These are phyloP conservation scores for Aspergillus indologenus DNA, from an alignment of 495 filamentous ascomycete genomes.

Conservation along the genomic window DNA sequence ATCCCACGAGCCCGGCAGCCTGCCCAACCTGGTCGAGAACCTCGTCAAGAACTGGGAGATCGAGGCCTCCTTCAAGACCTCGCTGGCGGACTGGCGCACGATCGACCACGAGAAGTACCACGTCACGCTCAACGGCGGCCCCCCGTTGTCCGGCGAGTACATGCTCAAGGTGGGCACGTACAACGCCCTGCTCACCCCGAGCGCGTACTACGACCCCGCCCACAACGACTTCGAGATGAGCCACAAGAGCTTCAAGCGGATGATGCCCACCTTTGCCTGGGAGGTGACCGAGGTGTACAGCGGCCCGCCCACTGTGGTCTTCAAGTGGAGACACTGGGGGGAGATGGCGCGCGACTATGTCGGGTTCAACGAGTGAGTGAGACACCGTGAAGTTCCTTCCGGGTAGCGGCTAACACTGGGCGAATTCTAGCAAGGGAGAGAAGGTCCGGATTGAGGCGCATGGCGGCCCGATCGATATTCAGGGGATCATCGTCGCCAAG, in stretches of 20 bases:
- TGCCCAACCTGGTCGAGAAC: constrained; percentile 60
- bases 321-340: constrained; percentile 66
- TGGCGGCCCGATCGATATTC: constrained; percentile 36
- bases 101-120: constrained; percentile 53
- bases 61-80: constrained; percentile 63
- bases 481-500: constrained; percentile 55
- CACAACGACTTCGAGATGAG: constrained; percentile 55
- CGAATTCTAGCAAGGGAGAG: constrained; percentile 48
- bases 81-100: constrained; percentile 61
- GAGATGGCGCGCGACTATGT: constrained; percentile 62
- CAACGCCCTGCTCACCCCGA: constrained; percentile 60
- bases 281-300: constrained; percentile 65
- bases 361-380: constrained; percentile 54
- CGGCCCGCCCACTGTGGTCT: constrained; percentile 56
- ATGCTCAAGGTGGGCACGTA: constrained; percentile 67
- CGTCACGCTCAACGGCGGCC: constrained; percentile 60
- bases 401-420: not conserved
- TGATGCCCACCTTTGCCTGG: constrained; percentile 70
- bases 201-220: constrained; percentile 59
- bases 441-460: constrained; percentile 52
- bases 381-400: not conserved
- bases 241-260: constrained; percentile 66
- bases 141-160: constrained; percentile 53
- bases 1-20: constrained; percentile 51
- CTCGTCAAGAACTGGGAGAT: constrained; percentile 73